Base-by-base conservation (phyloP, 768 basidiomycete species). In the Polyporus arcularius region DNA sequence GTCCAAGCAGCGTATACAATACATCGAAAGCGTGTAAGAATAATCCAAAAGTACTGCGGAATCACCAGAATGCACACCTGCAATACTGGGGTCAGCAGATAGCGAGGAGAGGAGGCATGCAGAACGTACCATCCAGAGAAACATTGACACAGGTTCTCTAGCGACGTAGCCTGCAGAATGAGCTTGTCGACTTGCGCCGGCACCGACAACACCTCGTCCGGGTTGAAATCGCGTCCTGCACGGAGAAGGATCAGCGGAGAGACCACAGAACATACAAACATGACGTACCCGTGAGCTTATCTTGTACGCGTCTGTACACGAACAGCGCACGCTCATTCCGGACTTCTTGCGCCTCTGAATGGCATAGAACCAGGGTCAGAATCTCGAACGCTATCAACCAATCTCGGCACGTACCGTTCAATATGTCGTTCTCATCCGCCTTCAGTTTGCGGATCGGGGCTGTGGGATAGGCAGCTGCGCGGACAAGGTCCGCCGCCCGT, bases 91-190 rank as follows among this genome's bases (percentile, higher is more conserved):
- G 62, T 53, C 45, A 58, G 54, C 39, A 7, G 5, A 11, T 14
- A 1, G 3, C 21, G 32, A 15, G 18, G 40, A 28, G 6, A 16
- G 16, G 15, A 40, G 6, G 18, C 10, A 35, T 18, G 26, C 32
- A 32, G 15, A 11, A 68, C 84, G 55, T 68, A 89, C 95, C 94
- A 96, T 73, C 95, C 95, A 62, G 94, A 92, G 79, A 96, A 97
- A 70, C 94, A 95, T 72, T 96, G 96, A 72, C 94, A 97, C 2
- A 98, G 84, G 72, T 98, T 97, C 74, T 98, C 96, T 46, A 98
- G 73, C 14, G 92, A 89, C 4, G 92, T 97, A 4, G 97, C 94
- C 73, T 98, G 94, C 63, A 88, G 82, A 63, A 99, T 98, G 55
- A 99, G 79, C 72, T 90, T 89, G 70, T 95, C 92, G 12, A 99